Percentiles rank a stretch among this genome's conserved stretches.
Conservation (phyloP, 1,284 basidiomycete species). For the Pisolithus thermaeus region DNA sequence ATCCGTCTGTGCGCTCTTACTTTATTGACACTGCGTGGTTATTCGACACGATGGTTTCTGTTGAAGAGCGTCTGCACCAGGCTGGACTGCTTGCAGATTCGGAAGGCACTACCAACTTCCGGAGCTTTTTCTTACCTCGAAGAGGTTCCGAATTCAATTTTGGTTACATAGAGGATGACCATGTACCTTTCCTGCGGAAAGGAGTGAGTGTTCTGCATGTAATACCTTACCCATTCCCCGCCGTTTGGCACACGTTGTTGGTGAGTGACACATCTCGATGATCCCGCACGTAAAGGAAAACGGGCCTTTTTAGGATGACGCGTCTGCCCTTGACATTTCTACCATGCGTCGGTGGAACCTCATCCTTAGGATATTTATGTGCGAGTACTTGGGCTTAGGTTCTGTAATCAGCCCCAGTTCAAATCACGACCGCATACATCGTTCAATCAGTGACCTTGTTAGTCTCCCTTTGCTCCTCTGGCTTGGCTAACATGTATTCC, state of each 20-base stretch:
- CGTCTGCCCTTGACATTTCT: constrained; percentile 75
- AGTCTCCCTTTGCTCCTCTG: constrained; percentile 5
- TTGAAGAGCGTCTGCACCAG: constrained; percentile 62
- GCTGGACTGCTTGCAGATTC: constrained; percentile 46
- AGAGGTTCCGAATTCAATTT: constrained; percentile 34
- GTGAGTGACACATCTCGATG: constrained; percentile 37
- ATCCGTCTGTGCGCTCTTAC: constrained; percentile 71
- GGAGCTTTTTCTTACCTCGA: constrained; percentile 60
- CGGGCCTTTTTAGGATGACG: constrained; percentile 68
- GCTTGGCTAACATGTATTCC: constrained; percentile 6
- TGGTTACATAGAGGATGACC: constrained; percentile 88
- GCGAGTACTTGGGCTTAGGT: constrained; percentile 82
- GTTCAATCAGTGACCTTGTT: constrained; percentile 23
- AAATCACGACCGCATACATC: constrained; percentile 11
- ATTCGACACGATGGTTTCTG: constrained; percentile 66
- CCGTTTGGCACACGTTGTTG: constrained; percentile 82
- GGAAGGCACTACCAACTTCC: constrained; percentile 37
- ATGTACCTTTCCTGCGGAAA: constrained; percentile 79
- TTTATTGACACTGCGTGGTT: constrained; percentile 91
- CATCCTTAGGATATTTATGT: constrained; percentile 81
- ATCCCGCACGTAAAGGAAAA: background rate
- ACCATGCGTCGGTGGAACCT: constrained; percentile 90
- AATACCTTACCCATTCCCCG: constrained; percentile 87
- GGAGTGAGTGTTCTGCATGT: constrained; percentile 92
- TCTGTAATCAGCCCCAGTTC: constrained; percentile 28